These are phyloP conservation scores for Sporothrix mexicana DNA, from an alignment of 2,329 filamentous ascomycete species.

Conservation along the genomic window DNA sequence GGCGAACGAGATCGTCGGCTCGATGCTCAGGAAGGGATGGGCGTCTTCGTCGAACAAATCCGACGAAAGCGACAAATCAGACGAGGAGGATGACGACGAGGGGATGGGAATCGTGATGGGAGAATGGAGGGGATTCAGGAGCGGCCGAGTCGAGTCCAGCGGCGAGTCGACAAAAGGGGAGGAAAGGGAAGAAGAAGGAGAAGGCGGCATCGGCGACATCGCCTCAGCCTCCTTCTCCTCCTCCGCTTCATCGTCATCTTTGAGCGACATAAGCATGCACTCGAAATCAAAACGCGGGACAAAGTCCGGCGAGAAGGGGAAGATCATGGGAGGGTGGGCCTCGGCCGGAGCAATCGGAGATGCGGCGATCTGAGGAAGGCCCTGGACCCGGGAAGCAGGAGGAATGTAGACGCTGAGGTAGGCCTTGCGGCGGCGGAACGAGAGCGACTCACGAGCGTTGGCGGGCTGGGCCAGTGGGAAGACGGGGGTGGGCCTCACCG, in stretches of 20 bases:
- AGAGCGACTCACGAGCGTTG: not conserved
- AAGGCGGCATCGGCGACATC: not conserved
- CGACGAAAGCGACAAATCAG: not conserved
- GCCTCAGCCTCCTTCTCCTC: no score
- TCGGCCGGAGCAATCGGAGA: not conserved
- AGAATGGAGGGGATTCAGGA: not conserved
- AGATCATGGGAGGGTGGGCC: not conserved
- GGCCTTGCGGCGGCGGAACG: not conserved
- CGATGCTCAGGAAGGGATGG: no score
- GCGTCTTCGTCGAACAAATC: no score
- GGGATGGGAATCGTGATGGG: not conserved
- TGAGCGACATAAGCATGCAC: no score
- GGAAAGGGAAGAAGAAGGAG: not conserved
- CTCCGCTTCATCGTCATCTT: no score
- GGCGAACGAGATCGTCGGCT: no score
- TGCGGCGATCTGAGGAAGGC: not conserved
- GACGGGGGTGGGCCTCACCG: not conserved
- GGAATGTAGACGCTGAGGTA: not conserved
- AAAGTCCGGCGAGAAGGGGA: slow-evolving; percentile 4
- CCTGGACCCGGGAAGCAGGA: not conserved
- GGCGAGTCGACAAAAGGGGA: not conserved
- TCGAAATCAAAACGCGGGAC: not conserved
- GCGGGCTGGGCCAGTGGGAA: slow-evolving; percentile 10
- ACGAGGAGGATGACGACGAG: not conserved
- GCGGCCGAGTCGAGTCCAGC: not conserved